These are phyloP conservation scores for Pythium brassicae DNA, from an alignment of 352 stramenopile species.

Conservation along the genomic window DNA sequence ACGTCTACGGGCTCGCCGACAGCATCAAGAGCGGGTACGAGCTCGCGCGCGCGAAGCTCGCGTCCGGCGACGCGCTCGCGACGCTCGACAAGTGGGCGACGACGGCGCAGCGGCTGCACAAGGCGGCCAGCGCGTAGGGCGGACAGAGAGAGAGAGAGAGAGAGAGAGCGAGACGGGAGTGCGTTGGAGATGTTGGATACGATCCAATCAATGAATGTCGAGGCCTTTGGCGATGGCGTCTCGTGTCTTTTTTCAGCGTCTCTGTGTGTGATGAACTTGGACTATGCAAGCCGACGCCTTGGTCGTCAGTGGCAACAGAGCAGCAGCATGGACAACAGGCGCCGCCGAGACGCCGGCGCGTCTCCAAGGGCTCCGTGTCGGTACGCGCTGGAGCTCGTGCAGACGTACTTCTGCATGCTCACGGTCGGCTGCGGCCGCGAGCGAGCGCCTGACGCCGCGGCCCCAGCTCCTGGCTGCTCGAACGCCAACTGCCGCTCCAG, in stretches of 20 bases:
- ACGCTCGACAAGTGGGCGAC: constrained; percentile 64
- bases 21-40: constrained; percentile 88
- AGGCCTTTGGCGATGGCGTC: no score
- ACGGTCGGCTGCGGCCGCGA: constrained; percentile 48
- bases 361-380: no score
- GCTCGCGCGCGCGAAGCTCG: constrained; percentile 71
- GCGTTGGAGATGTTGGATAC: not conserved
- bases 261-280: no score
- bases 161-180: not conserved
- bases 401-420: constrained; percentile 59
- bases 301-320: no score
- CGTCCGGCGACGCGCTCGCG: constrained; percentile 51
- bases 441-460: not conserved
- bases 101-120: constrained; percentile 51
- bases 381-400: constrained; percentile 59
- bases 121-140: constrained; percentile 2
- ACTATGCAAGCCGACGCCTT: no score
- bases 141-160: not conserved
- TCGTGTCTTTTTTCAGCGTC: no score
- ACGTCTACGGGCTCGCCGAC: constrained; percentile 93
- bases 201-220: no score
- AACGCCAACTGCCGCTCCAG: constrained; percentile 42
- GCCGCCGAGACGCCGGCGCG: no score
- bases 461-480: constrained; percentile 13
- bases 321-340: no score